Evolutionary conservation across 257 asterid genomes (phyloP).

Genomic region (Nicotiana sylvestris): DNA sequence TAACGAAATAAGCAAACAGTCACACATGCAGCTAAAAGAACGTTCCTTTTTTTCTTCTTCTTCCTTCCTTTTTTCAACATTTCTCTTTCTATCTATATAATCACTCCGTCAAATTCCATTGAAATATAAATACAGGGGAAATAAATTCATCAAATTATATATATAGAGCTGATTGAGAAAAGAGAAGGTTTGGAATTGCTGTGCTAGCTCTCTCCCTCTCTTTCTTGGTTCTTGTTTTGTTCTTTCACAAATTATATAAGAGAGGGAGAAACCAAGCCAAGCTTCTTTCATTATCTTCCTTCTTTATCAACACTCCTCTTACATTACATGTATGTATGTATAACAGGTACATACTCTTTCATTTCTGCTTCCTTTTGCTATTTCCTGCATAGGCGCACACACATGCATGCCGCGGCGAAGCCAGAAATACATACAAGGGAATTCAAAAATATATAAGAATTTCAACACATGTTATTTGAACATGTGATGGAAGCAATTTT

Average conservation of each 20-base stretch:
- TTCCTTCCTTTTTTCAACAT: not conserved
- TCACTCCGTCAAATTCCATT: not conserved
- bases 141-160: not conserved
- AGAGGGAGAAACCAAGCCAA: slow-evolving; percentile 5
- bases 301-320: not conserved
- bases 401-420: no score
- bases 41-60: slow-evolving; percentile 6
- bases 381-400: no score
- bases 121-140: not conserved
- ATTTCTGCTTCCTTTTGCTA: no score
- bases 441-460: no score
- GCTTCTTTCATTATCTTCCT: not conserved
- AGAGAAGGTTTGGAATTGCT: not conserved
- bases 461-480: no score
- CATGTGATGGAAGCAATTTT: no score
- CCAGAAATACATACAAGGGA: no score
- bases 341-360: not conserved
- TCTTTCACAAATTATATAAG: not conserved
- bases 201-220: slow-evolving; percentile 5
- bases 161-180: not conserved
- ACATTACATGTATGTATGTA: not conserved
- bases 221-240: not conserved
- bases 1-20: not conserved
- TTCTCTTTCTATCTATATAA: not conserved
- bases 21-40: slow-evolving; percentile 14